A percentile compares a stretch with the other conserved stretches of the same genome.
Evolutionary conservation across 192 early-diverging fungal genomes (phyloP).

Genomic region (Phlyctochytrium planicorne): DNA sequence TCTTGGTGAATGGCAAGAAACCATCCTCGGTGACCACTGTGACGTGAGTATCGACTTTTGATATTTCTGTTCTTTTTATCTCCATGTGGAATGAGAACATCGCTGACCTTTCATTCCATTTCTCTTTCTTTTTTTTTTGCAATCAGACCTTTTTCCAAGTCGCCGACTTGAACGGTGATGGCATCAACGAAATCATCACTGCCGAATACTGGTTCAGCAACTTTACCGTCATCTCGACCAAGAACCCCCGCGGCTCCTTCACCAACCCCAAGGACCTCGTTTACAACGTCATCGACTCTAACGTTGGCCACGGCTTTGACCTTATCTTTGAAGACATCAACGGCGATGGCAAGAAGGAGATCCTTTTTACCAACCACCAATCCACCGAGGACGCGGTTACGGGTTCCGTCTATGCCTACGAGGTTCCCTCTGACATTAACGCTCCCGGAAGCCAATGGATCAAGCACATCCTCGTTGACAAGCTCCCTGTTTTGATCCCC

Average conservation of each 20-base stretch:
- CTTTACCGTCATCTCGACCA: constrained; percentile 14
- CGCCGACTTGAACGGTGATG: constrained; percentile 20
- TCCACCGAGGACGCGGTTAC: background rate
- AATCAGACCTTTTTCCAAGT: constrained; percentile 21
- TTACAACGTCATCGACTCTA: constrained; percentile 14
- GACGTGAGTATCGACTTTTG: constrained; percentile 9
- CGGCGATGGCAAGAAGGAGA: constrained; percentile 25
- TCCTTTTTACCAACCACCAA: constrained; percentile 27
- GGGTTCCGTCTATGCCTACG: constrained; percentile 18
- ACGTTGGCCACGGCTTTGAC: constrained; percentile 19
- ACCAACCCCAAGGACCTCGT: constrained; percentile 6
- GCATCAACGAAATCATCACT: constrained; percentile 10
- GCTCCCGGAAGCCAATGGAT: background rate
- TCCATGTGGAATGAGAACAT: too few relatives aligned
- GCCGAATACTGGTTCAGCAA: constrained; percentile 21
- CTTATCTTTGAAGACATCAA: constrained; percentile 24
- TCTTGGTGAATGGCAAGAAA: constrained; percentile 17
- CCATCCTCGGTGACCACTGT: constrained; percentile 19
- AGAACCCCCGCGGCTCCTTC: background rate
- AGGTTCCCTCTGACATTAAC: background rate
- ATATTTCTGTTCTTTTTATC: too few relatives aligned
- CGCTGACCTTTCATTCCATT: too few relatives aligned
- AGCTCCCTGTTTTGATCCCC: constrained; percentile 14
- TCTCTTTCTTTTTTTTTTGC: too few relatives aligned
- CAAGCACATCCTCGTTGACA: constrained; percentile 8